phyloP scores from a whole-genome alignment of 2,329 filamentous ascomycete species.

The Endothia cerciana region DNA sequence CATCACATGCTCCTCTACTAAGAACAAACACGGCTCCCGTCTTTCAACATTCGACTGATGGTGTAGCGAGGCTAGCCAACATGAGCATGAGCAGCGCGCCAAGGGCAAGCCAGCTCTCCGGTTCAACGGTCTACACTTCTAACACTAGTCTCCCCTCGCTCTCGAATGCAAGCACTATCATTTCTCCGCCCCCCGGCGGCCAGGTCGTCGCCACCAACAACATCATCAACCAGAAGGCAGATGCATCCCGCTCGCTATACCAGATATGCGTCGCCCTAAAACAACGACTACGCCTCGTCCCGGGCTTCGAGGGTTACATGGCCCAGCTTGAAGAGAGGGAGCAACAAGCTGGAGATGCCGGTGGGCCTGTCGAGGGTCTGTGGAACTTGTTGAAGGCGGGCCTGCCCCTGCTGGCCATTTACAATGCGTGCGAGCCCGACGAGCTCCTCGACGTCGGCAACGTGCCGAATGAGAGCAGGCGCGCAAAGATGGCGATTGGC shows the following conservation, averaged over 20 bases:
- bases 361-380: conserved; percentile 85
- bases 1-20: conserved; percentile 59
- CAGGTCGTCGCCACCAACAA: conserved; percentile 80
- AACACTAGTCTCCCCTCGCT: conserved; percentile 57
- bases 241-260: conserved; percentile 88
- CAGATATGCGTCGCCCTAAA: conserved; percentile 90
- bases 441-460: conserved; percentile 71
- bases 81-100: conserved; percentile 59
- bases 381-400: conserved; percentile 88
- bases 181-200: conserved; percentile 52
- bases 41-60: conserved; percentile 54
- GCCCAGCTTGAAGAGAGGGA: conserved; percentile 71
- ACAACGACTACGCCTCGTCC: conserved; percentile 79
- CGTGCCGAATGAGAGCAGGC: conserved; percentile 66
- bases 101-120: conserved; percentile 65
- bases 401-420: conserved; percentile 83
- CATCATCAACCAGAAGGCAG: conserved; percentile 96
- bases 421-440: conserved; percentile 79
- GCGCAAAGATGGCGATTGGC: conserved; percentile 85
- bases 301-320: conserved; percentile 77
- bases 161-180: conserved; percentile 47
- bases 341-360: conserved; percentile 60
- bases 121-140: conserved; percentile 60
- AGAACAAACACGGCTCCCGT: conserved; percentile 62
- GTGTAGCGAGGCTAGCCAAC: conserved; percentile 49